Evolutionary conservation across 1,284 basidiomycete genomes (phyloP).

Genomic region (Dichomitus squalens): DNA sequence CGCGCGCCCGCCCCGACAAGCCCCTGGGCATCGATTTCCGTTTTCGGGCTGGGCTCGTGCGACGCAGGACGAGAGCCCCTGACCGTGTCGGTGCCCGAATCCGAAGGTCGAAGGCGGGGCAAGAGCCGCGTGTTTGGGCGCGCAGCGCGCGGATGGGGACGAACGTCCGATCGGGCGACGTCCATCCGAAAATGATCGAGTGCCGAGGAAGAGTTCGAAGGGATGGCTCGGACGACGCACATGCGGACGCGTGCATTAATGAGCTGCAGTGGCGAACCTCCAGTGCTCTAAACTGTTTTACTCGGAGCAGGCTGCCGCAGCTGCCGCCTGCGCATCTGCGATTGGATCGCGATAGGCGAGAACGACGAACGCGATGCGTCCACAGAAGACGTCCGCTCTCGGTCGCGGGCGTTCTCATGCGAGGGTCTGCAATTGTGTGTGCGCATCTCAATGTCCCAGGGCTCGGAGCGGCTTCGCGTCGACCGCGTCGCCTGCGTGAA

Average conservation of each 20-base stretch:
- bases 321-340: constrained; percentile 14
- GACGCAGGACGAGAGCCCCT: constrained; percentile 12
- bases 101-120: not conserved
- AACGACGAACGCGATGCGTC: not conserved
- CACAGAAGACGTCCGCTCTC: not conserved
- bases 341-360: constrained; percentile 19
- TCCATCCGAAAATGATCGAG: not conserved
- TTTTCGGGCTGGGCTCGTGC: constrained; percentile 1
- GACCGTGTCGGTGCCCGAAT: not conserved
- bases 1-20: not conserved
- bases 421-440: too few species aligned
- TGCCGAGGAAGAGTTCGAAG: not conserved
- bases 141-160: not conserved
- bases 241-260: not conserved
- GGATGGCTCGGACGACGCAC: not conserved
- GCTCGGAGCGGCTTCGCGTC: not conserved
- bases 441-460: not conserved
- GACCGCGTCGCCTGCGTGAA: not conserved
- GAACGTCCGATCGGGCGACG: not conserved
- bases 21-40: not conserved
- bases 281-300: not conserved
- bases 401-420: too few species aligned
- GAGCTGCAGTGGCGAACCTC: not conserved
- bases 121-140: not conserved
- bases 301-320: not conserved